Percentiles rank a stretch among this genome's conserved stretches.
Conservation (phyloP, 2,329 filamentous ascomycete genomes). For the Westerdykella aurantiaca region DNA sequence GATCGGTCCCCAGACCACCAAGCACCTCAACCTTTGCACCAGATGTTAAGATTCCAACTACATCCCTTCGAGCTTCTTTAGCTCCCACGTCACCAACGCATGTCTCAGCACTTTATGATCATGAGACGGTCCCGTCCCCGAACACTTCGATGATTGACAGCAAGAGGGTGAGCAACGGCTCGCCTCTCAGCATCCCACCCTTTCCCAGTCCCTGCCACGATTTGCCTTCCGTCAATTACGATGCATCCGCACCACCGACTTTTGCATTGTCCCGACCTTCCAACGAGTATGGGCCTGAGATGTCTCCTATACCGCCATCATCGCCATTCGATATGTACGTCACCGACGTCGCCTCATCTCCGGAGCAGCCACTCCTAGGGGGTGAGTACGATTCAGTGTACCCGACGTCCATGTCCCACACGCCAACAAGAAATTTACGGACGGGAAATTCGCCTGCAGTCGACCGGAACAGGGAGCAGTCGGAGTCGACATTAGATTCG, state of each 20-base stretch:
- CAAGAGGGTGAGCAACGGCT: conserved; percentile 21
- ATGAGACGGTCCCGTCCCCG: conserved; percentile 13
- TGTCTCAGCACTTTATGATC: conserved; percentile 31
- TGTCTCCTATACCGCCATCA: conserved; percentile 11
- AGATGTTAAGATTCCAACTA: conserved; percentile 30
- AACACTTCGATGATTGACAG: conserved; percentile 8
- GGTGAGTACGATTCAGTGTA: conserved; percentile 15
- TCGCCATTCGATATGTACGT: conserved; percentile 18
- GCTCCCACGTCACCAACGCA: conserved; percentile 39
- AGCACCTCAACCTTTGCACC: conserved; percentile 31
- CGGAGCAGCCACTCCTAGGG: conserved; percentile 1
- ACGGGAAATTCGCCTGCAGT: conserved; percentile 8
- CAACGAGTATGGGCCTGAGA: conserved; percentile 7
- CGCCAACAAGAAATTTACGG: no score
- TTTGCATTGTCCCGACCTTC: conserved; percentile 47
- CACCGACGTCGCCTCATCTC: conserved; percentile 6
- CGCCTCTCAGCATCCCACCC: conserved; percentile 33
- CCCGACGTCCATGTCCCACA: not conserved
- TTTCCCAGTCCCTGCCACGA: conserved; percentile 76
- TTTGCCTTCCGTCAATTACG: conserved; percentile 60
- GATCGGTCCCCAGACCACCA: conserved; percentile 21
- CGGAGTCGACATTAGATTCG: conserved; percentile 17
- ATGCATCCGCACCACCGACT: conserved; percentile 45
- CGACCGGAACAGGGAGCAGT: conserved; percentile 6
- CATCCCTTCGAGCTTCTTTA: conserved; percentile 34